These are phyloP conservation scores for Ceratocystis smalleyi DNA, from an alignment of 2,329 filamentous ascomycete genomes.

Conservation along the genomic window DNA sequence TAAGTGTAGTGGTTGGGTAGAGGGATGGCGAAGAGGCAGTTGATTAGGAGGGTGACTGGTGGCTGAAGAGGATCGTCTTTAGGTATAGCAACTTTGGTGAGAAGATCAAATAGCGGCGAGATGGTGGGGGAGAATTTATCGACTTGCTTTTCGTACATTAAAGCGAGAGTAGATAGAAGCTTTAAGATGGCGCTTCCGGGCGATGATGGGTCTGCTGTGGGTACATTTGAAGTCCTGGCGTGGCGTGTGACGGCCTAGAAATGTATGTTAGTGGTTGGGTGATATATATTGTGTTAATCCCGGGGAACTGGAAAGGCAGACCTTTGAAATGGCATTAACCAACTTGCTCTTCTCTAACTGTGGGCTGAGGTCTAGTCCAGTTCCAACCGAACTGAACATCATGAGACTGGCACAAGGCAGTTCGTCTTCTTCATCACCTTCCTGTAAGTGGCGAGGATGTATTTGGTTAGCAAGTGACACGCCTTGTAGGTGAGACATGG, in stretches of 20 bases:
- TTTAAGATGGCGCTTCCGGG: constrained; percentile 18
- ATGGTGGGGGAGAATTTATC: constrained; percentile 17
- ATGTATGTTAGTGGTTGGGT: not conserved
- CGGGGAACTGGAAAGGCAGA: constrained; percentile 1
- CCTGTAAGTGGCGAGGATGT: not conserved
- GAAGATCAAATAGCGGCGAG: constrained; percentile 17
- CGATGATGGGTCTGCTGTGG: constrained; percentile 18
- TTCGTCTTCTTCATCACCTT: constrained; percentile 17
- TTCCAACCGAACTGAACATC: constrained; percentile 17
- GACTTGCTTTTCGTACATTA: constrained; percentile 18
- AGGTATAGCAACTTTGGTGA: constrained; percentile 16
- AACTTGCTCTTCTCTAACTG: constrained; percentile 19
- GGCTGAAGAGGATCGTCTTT: constrained; percentile 18
- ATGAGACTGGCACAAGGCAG: constrained; percentile 17
- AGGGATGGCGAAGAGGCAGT: constrained; percentile 18
- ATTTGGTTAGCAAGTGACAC: not conserved
- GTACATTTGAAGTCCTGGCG: constrained; percentile 15
- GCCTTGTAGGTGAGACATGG: not conserved
- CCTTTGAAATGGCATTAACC: constrained; percentile 18
- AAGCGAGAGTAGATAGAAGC: constrained; percentile 19
- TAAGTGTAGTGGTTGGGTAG: constrained; percentile 17
- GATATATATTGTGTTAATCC: not conserved
- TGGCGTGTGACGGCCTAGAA: constrained; percentile 17
- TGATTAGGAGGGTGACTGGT: constrained; percentile 19
- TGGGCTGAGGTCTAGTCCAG: constrained; percentile 30